These are phyloP conservation scores for Sinapis alba DNA, from an alignment of 441 rosid genomes.

Conservation along the genomic window DNA sequence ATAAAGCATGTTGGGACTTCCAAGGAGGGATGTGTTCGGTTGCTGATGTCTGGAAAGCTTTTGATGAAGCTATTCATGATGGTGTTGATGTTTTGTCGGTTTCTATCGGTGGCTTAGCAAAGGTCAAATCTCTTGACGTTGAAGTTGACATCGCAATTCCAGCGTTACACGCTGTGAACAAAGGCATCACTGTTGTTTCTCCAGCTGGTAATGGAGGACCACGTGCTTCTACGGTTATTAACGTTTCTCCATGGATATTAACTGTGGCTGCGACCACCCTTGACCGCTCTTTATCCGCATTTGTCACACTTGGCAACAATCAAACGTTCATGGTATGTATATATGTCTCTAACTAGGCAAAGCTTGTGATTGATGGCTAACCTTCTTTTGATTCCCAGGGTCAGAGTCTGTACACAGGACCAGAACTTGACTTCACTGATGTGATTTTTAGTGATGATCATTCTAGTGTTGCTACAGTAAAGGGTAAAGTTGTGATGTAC, in stretches of 20 bases:
- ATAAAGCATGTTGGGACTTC: slow-evolving; percentile 72
- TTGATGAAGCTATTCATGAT: slow-evolving; percentile 58
- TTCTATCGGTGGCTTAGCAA: slow-evolving; percentile 56
- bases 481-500: slow-evolving; percentile 26
- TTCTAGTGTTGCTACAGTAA: not conserved
- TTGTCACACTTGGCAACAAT: slow-evolving; percentile 37
- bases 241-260: slow-evolving; percentile 71
- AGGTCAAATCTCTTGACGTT: slow-evolving; percentile 33
- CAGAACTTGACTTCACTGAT: slow-evolving; percentile 20
- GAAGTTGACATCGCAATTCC: slow-evolving; percentile 62
- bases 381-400: slow-evolving; percentile 18
- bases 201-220: slow-evolving; percentile 65
- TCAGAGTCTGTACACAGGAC: slow-evolving; percentile 24
- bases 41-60: slow-evolving; percentile 54
- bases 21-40: slow-evolving; percentile 44
- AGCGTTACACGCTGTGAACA: slow-evolving; percentile 64
- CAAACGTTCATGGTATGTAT: not conserved
- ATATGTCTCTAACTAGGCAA: not conserved
- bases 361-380: not conserved
- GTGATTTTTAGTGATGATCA: not conserved
- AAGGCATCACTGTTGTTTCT: slow-evolving; percentile 66
- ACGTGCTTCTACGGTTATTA: slow-evolving; percentile 27
- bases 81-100: slow-evolving; percentile 68
- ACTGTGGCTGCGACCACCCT: slow-evolving; percentile 66
- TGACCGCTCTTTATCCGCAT: slow-evolving; percentile 51